Percentiles rank a stretch among this genome's conserved stretches.
These are phyloP conservation scores for Candida ficus DNA, from an alignment of 805 yeast species.

Conservation along the genomic window DNA sequence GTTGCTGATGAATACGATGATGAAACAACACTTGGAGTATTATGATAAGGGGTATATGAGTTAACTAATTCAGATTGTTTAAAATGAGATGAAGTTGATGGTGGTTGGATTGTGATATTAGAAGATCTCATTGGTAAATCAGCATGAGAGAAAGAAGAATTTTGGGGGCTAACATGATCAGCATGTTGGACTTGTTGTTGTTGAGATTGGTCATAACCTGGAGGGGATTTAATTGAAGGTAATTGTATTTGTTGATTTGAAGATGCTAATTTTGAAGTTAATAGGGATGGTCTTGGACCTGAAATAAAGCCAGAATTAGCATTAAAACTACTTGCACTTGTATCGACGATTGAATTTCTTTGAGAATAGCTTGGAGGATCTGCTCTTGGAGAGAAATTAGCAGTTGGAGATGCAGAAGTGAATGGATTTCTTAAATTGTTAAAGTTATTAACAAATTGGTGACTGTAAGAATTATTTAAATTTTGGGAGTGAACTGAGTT, in stretches of 20 bases:
- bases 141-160: slow-evolving; percentile 1
- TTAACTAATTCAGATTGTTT: slow-evolving; percentile 20
- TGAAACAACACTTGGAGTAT: slow-evolving; percentile 44
- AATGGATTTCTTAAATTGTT: slow-evolving; percentile 17
- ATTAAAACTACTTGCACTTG: not conserved
- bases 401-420: slow-evolving; percentile 19
- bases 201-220: slow-evolving; percentile 6
- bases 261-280: slow-evolving; percentile 29
- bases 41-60: slow-evolving; percentile 34
- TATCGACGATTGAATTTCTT: slow-evolving; percentile 8
- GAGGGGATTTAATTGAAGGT: slow-evolving; percentile 6
- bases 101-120: slow-evolving; percentile 22
- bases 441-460: slow-evolving; percentile 18
- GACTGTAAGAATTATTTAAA: slow-evolving; percentile 14
- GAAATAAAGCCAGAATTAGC: slow-evolving; percentile 6
- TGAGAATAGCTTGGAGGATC: slow-evolving; percentile 21
- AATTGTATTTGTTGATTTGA: slow-evolving; percentile 9
- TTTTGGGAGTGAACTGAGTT: slow-evolving; percentile 21
- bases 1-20: slow-evolving; percentile 37
- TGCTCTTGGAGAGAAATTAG: slow-evolving; percentile 23
- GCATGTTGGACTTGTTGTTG: slow-evolving; percentile 8
- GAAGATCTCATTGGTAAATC: slow-evolving; percentile 15
- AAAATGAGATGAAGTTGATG: slow-evolving; percentile 27
- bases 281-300: slow-evolving; percentile 22
- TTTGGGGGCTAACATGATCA: slow-evolving; percentile 7